Evolutionary conservation across 352 stramenopile species (phyloP).

Genomic region (Aphanomyces astaci): DNA sequence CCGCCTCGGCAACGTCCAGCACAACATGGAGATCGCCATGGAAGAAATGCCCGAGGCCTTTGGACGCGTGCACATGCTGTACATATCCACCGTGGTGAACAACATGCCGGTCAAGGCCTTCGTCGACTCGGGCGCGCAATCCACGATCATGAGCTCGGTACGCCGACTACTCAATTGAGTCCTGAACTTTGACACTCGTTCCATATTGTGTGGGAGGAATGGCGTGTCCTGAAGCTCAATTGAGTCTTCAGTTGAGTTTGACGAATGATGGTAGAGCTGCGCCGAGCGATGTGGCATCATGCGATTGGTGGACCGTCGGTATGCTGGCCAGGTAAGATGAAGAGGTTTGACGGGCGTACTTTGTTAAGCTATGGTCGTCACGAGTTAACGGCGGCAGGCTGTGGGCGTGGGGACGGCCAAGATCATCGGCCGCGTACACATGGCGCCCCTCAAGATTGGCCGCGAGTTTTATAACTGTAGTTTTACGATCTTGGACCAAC

Average conservation of each 20-base stretch:
- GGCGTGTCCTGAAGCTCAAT: too few species aligned
- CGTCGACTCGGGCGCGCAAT: conserved; percentile 85
- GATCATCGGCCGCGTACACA: conserved; percentile 94
- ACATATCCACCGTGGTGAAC: conserved; percentile 81
- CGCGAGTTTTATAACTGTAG: conserved; percentile 88
- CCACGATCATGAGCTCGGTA: conserved; percentile 89
- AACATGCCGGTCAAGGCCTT: conserved; percentile 82
- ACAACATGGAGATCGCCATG: conserved; percentile 86
- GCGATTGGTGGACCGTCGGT: conserved; percentile 81
- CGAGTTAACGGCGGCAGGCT: conserved; percentile 47
- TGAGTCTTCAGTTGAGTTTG: too few species aligned
- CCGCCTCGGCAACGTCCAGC: conserved; percentile 74
- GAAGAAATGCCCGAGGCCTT: conserved; percentile 85
- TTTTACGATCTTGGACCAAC: conserved; percentile 89
- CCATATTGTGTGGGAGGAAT: too few species aligned
- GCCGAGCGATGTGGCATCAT: conserved; percentile 88
- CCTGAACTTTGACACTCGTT: neutral
- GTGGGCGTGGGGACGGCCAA: conserved; percentile 94
- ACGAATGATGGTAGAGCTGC: conserved; percentile 44
- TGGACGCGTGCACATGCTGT: conserved; percentile 81
- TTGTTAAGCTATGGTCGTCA: neutral
- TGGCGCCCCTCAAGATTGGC: conserved; percentile 86
- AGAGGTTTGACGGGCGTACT: neutral
- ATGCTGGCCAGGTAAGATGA: conserved; percentile 82
- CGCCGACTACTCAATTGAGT: conserved; percentile 4